Base-by-base conservation (phyloP, 2,329 filamentous ascomycete species). In the Pestalotiopsis sp. region DNA sequence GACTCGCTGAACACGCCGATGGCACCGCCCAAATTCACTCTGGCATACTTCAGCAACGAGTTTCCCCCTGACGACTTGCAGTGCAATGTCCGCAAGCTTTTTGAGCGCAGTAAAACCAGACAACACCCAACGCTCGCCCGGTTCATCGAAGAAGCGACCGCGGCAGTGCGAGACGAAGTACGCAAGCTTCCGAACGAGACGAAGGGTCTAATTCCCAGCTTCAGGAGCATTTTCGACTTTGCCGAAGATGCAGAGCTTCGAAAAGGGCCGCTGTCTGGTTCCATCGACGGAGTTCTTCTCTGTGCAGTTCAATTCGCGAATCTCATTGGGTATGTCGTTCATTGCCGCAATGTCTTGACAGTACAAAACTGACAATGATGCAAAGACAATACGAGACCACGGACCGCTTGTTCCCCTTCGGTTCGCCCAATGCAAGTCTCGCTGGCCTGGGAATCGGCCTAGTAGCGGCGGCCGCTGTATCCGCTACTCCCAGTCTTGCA, bases 41-140 rank as follows among this genome's bases (percentile, higher is more conserved):
- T 84, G 44, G 64, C 77, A n/a, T 84, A 79, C 71, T 85, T 85
- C 73, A 78, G 80, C 70, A 83, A 84, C 67, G 82, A 85, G 68
- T 83, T 85, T 64, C 83, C 83, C 0, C 76, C 74, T n/a, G 82
- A 84, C 44, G 80, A 85, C 68, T 70, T 84, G 10, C 20, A 61
- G 14, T 30, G 4, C 40, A 44, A 2, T 44, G 13, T 44, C 40
- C 40, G 40, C 40, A 44, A 44, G 40, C 40, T 44, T 1, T 44
- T 44, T 44, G 40, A 44, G 11, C 78, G 79, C 66, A 81, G 79
- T 75, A 85, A 84, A 68, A 77, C 79, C 68, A 76, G 70, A 39
- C 66, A 71, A 2, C 77, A 80, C 70, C 73, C 70, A 1, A 40
- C 78, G 3, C 73, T 86, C 7, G 80, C 81, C 1, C 44, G 65